Evolutionary conservation across 345 rosid species (phyloP), one percentile per base, ranked within the genome.

Genomic region (Eucalyptus marginata): DNA sequence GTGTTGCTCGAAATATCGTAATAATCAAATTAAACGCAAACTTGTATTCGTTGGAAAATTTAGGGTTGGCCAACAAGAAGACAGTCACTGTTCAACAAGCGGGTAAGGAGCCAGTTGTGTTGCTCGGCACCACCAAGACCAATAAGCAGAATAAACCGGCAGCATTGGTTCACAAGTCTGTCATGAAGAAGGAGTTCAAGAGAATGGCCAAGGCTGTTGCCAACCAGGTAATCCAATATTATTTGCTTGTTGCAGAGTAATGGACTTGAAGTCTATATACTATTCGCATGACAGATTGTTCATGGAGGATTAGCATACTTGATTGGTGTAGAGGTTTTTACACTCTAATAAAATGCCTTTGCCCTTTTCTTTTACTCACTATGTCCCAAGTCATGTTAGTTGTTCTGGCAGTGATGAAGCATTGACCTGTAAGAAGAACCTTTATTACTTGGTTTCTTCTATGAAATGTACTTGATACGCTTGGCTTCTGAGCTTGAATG

Each of bases 11-110:
- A 40, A 76, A 20, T 76, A 20, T 40, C 24, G 84, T 76, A 7
- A 12, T 20, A 36, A 76, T 43, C 47, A 71, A 71, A 71, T 43
- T 71, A 71, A 71, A 71, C 36, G 46, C 7, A 9, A 44, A 49
- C 9, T 36, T 27, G 4, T 64, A 36, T 89, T 47, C 0, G 44
- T 80, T 40, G 44, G 51, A 36, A 10, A 29, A 10, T 84, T 29
- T 36, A 97, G 98, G 98, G 36, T 91, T 97, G 95, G 96, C 99
- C 36, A 97, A 96, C 94, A 92, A 90, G 87, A 96, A 95, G 90
- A 96, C 99, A 1, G 96, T 96, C n/a, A 93, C 95, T 18, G 93
- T 97, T 91, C 98, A 94, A 93, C 68, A 92, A 31, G 98, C 90
- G 25, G 91, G 88, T 36, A 93, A 95, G 91, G 99, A 96, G 27